Base-by-base conservation (phyloP, 2,329 filamentous ascomycete genomes). In the Aspergillus felis region DNA sequence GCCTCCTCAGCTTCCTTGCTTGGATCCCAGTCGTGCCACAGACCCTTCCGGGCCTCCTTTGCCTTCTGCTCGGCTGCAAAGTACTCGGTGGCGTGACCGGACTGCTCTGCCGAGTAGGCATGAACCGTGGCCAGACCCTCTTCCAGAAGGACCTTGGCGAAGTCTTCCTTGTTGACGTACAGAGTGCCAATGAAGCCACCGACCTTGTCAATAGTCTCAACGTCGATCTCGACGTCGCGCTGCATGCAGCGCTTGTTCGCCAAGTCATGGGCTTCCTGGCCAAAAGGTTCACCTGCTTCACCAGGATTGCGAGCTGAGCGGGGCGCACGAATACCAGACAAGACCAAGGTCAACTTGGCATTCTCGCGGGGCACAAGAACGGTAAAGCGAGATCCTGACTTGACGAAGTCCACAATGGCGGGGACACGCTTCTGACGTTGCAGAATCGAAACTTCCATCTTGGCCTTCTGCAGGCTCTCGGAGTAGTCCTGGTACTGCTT, bases 131-230 rank as follows among this genome's bases (percentile, higher is more conserved):
- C 93, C 29, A 97, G 82, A 60, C 94, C 94, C 76, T 99, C 94
- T 75, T 97, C 94, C 1, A 99, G 86, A 1, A 99, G 84, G 2
- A 91, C 76, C 81, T 96, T 97, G 68, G 92, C 91, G 71, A 99
- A 96, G 79, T 90, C 97, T 77, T 97, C 93, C 54, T 92, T 90
- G 80, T 92, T 93, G 73, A 99, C 85, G 74, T 92, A 97, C 25
- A 99, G 82, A 14, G 91, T 90, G 55, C 94, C 94, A 65, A 99
- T 97, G 80, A 99, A 99, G 41, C 94, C 94, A 67, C 94, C 94
- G 27, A 94, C 88, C 81, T 97, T 97, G 82, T 99, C 94, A 65
- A 91, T 90, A 68, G 92, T 92, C 73, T 96, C 87, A 22, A 99
- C 89, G 67, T 99, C 92, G 57, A 99, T 90, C 76, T 97, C 93